These are phyloP conservation scores for Miamiensis avidus DNA, from an alignment of 169 alveolate species.

Conservation along the genomic window DNA sequence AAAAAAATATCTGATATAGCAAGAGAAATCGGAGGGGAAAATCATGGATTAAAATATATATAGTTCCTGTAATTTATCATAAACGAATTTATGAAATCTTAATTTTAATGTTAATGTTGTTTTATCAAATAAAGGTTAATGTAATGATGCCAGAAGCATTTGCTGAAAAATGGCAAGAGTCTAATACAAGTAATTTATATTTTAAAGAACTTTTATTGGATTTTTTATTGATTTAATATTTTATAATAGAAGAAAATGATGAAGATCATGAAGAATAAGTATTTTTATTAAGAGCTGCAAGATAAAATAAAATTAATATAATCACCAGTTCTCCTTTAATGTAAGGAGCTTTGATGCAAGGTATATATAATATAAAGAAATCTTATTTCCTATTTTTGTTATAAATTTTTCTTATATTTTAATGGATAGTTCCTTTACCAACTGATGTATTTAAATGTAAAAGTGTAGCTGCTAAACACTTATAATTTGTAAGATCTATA, in stretches of 20 bases:
- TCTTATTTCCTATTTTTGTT: not conserved
- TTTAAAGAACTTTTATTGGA: constrained; percentile 10
- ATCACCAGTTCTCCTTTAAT: constrained; percentile 62
- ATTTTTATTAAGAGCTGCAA: constrained; percentile 59
- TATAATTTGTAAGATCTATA: constrained; percentile 69
- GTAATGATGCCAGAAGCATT: constrained; percentile 81
- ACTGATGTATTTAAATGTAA: constrained; percentile 44
- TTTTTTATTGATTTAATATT: not conserved
- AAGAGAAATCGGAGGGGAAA: constrained; percentile 66
- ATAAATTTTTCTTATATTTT: no score
- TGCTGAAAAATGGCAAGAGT: constrained; percentile 68
- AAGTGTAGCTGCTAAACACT: constrained; percentile 64
- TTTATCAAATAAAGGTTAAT: constrained; percentile 17
- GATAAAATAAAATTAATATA: constrained; percentile 60
- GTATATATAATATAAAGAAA: not conserved
- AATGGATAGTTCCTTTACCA: constrained; percentile 38
- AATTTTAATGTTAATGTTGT: not conserved
- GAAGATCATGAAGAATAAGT: constrained; percentile 33
- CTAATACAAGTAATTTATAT: not conserved
- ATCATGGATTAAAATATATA: constrained; percentile 63
- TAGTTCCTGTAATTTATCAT: constrained; percentile 56
- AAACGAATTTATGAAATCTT: not conserved
- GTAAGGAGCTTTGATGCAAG: constrained; percentile 58
- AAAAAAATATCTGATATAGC: constrained; percentile 65
- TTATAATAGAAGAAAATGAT: constrained; percentile 8